Conservation (phyloP, 768 basidiomycete genomes). For the Leucocoprinus birnbaumii region DNA sequence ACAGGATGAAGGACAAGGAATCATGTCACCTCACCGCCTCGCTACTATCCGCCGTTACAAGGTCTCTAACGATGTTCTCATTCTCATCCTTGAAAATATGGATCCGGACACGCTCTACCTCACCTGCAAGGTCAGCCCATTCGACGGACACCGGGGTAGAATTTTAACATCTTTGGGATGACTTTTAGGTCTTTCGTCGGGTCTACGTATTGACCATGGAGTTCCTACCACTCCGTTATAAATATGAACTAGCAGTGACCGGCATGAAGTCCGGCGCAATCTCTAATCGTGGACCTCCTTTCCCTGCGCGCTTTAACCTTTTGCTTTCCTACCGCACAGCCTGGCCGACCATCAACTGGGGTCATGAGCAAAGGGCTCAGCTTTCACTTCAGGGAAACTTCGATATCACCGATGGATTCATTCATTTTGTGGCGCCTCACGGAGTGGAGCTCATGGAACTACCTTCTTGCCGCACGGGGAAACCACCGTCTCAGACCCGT, state of each 20-base stretch:
- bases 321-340: conserved; percentile 43
- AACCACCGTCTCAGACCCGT: conserved; percentile 39
- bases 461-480: conserved; percentile 44
- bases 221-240: conserved; percentile 46
- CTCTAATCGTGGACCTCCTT: conserved; percentile 32
- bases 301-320: conserved; percentile 41
- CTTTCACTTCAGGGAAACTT: conserved; percentile 32
- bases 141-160: conserved; percentile 8
- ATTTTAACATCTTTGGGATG: conserved; percentile 1
- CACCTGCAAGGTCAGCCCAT: conserved; percentile 39
- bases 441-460: conserved; percentile 45
- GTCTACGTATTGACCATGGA: conserved; percentile 42
- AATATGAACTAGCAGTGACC: conserved; percentile 43
- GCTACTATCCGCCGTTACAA: conserved; percentile 42
- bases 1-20: conserved; percentile 28
- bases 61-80: conserved; percentile 50
- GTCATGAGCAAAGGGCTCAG: conserved; percentile 41
- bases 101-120: conserved; percentile 46
- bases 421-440: conserved; percentile 41
- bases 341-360: conserved; percentile 47
- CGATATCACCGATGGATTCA: conserved; percentile 39
- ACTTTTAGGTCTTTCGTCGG: conserved; percentile 41
- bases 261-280: conserved; percentile 52
- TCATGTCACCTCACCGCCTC: conserved; percentile 43
- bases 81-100: conserved; percentile 44